A percentile compares a stretch with the other conserved stretches of the same genome.
phyloP scores from a whole-genome alignment of 805 yeast genomes.

The Maudiozyma barnettii region DNA sequence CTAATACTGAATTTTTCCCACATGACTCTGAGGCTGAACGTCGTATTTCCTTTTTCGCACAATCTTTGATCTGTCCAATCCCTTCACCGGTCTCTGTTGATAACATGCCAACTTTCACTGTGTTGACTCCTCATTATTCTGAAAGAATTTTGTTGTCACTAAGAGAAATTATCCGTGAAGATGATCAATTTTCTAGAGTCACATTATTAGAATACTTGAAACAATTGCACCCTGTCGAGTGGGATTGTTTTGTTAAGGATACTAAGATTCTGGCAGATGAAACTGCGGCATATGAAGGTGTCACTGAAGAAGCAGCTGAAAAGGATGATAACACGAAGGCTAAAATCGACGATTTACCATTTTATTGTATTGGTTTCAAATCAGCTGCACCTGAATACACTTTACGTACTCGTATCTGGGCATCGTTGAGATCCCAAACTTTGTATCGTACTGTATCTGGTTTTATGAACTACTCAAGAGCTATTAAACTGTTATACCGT shows the following conservation, averaged over 20 bases:
- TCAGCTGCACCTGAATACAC: slow-evolving; percentile 96
- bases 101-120: slow-evolving; percentile 98
- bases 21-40: slow-evolving; percentile 96
- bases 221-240: slow-evolving; percentile 90
- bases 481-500: slow-evolving; percentile 83
- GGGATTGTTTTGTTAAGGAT: slow-evolving; percentile 96
- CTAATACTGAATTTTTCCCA: slow-evolving; percentile 95
- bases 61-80: slow-evolving; percentile 94
- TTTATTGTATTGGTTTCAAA: slow-evolving; percentile 93
- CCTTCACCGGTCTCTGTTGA: slow-evolving; percentile 98
- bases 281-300: slow-evolving; percentile 60
- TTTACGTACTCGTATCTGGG: slow-evolving; percentile 95
- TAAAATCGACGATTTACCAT: slow-evolving; percentile 84
- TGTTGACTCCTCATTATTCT: slow-evolving; percentile 88
- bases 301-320: slow-evolving; percentile 34
- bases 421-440: slow-evolving; percentile 93
- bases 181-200: slow-evolving; percentile 90
- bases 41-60: slow-evolving; percentile 98
- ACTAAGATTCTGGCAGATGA: slow-evolving; percentile 92
- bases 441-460: slow-evolving; percentile 95
- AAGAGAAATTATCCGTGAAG: slow-evolving; percentile 93
- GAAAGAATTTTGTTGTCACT: slow-evolving; percentile 87
- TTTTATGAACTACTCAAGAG: slow-evolving; percentile 96
- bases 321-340: slow-evolving; percentile 61
- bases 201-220: slow-evolving; percentile 89